Conservation (phyloP, 2,329 filamentous ascomycete species). For the Truncatella angustata region DNA sequence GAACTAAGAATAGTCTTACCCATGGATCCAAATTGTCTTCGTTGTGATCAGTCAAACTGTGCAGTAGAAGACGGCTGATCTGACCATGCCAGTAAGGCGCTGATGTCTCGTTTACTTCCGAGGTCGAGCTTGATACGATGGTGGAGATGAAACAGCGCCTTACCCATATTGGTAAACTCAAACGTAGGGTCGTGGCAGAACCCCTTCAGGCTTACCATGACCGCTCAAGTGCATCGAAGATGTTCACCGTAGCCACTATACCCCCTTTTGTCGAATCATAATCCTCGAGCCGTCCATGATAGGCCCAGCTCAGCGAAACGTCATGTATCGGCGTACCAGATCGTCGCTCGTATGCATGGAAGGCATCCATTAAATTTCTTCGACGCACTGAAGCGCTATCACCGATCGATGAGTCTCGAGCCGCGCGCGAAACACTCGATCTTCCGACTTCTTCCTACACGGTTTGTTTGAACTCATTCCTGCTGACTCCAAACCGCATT, state of each 20-base stretch:
- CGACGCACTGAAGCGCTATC: not conserved
- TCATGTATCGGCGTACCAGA: not conserved
- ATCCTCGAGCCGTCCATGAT: not conserved
- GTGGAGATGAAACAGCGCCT: constrained; percentile 35
- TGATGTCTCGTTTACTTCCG: not conserved
- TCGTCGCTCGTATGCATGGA: not conserved
- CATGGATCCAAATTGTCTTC: not conserved
- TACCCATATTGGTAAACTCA: constrained; percentile 26
- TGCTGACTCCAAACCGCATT: not conserved
- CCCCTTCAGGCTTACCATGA: constrained; percentile 23
- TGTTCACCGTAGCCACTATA: not conserved
- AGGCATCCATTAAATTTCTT: not conserved
- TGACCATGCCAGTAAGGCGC: not conserved
- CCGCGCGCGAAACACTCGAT: not conserved
- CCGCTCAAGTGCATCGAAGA: not conserved
- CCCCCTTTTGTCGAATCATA: not conserved
- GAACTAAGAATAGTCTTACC: not conserved
- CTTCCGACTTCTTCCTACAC: too few relatives aligned
- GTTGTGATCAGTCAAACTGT: not conserved
- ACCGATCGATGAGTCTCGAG: too few relatives aligned
- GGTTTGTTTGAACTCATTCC: constrained; percentile 1
- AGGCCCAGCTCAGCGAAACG: constrained; percentile 2
- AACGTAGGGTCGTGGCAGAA: constrained; percentile 26
- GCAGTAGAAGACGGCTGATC: not conserved
- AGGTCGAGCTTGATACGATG: not conserved